Evolutionary conservation across 768 basidiomycete genomes (phyloP).

Genomic region (Suillus discolor): DNA sequence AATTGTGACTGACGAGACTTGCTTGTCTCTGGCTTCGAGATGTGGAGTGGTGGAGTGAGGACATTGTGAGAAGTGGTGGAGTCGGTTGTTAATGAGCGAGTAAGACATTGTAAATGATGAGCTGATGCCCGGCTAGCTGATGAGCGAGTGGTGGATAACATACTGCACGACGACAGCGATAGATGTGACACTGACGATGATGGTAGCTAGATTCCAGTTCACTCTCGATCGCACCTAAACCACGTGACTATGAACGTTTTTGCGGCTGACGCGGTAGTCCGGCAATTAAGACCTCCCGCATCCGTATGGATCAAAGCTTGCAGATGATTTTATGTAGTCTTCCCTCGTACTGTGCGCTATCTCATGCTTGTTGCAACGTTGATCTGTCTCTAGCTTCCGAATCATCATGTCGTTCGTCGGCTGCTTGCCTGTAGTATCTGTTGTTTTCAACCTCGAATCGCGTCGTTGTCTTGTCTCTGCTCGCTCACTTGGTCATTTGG

Average conservation of each 20-base stretch:
- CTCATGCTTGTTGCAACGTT: too few species aligned
- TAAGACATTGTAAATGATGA: conserved; percentile 18
- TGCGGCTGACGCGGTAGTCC: not conserved
- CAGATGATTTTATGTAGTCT: too few species aligned
- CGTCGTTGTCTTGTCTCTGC: too few species aligned
- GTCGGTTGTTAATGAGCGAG: conserved; percentile 31
- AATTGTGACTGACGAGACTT: conserved; percentile 40
- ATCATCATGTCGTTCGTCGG: too few species aligned
- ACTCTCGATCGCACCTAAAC: not conserved
- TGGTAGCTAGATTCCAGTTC: not conserved
- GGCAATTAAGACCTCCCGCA: not conserved
- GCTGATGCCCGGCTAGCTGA: conserved; percentile 14
- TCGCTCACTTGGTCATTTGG: too few species aligned
- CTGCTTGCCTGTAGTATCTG: too few species aligned
- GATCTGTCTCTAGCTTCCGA: too few species aligned
- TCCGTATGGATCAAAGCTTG: not conserved
- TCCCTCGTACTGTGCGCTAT: too few species aligned
- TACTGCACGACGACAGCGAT: conserved; percentile 17
- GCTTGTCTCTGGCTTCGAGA: conserved; percentile 29
- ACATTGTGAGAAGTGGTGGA: conserved; percentile 25
- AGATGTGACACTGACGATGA: not conserved
- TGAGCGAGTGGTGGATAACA: conserved; percentile 24
- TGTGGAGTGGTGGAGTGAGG: conserved; percentile 31
- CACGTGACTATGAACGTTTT: not conserved
- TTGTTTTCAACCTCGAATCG: too few species aligned